phyloP scores from a whole-genome alignment of 257 asterid genomes.

The Capsicum chinense region DNA sequence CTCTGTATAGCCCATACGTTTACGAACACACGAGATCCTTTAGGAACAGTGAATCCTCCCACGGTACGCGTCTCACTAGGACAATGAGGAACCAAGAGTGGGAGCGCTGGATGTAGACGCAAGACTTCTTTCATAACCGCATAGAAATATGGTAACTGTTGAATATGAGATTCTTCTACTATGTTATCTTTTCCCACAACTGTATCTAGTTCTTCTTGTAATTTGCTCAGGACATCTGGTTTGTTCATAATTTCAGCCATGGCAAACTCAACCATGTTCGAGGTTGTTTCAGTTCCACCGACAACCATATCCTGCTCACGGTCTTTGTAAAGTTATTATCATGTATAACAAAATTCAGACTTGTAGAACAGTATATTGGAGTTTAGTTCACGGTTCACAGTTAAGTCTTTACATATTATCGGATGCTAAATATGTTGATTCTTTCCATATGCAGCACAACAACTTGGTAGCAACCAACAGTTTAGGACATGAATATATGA shows the following conservation, averaged over 20 bases:
- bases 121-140: conserved; percentile 63
- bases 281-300: conserved; percentile 79
- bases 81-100: conserved; percentile 72
- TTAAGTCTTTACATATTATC: neutral
- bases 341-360: neutral
- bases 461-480: neutral
- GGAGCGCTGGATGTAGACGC: conserved; percentile 66
- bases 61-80: conserved; percentile 56
- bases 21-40: conserved; percentile 63
- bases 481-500: neutral
- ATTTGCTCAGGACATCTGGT: conserved; percentile 49
- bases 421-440: neutral
- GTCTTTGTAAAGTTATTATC: neutral
- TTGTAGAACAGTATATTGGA: neutral
- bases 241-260: conserved; percentile 71
- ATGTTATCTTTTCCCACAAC: conserved; percentile 48
- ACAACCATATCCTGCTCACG: conserved; percentile 67
- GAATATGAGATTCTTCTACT: conserved; percentile 62
- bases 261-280: conserved; percentile 67
- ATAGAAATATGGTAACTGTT: conserved; percentile 53
- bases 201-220: conserved; percentile 55
- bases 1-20: conserved; percentile 77
- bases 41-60: conserved; percentile 54
- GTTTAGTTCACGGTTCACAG: neutral
- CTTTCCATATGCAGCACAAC: neutral